Base-by-base conservation (phyloP, 495 filamentous ascomycete species). In the Geopyxis carbonaria region DNA sequence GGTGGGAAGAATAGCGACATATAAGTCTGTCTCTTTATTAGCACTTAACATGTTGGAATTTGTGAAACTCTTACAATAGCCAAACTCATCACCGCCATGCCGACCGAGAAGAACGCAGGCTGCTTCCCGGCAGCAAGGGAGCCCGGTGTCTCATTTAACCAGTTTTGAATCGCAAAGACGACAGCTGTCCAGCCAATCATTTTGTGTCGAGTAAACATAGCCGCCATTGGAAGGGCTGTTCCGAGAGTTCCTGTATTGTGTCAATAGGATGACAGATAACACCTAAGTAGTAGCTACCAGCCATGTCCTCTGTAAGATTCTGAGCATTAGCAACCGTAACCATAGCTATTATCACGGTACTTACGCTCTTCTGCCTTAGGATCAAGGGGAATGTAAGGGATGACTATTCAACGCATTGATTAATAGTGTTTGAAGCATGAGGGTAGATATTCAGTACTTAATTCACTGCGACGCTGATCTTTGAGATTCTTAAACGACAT, bases 171-270 rank as follows among this genome's bases (percentile, higher is more conserved):
- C 5, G 53, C 52, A 15, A 56, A 56, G 22, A 56, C 38, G 15
- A 56, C 44, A 8, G 53, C 37, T 0, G 47, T 44, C 53, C 53
- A 35, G 1, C 40, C 38, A 22, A 33, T 9, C 38, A 33, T 45
- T 23, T 55, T 55, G 42, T 51, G 45, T 16, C 53, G 47, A n/a
- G 53, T 56, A 11, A 56, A 56, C 47, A 56, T 55, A 13, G 53
- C 53, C n/a, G 52, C 53, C 53, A 56, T 56, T 3, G 53, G 53
- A 18, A 56, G 47, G 3, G 53, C 46, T 13, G 40, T 56, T 21
- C 43, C 24, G 11, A 56, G 40, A 22, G 53, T 56, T n/a, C 40
- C 51, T 55, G n/a, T 14, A 14, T 30, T 7, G 13, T 10, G 27
- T 30, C 19, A 2, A n/a, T 22, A 23, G 11, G 10, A 46, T 38